A percentile compares a stretch with the other conserved stretches of the same genome.
Evolutionary conservation across 352 stramenopile species (phyloP).

Genomic region (Peronospora destructor): DNA sequence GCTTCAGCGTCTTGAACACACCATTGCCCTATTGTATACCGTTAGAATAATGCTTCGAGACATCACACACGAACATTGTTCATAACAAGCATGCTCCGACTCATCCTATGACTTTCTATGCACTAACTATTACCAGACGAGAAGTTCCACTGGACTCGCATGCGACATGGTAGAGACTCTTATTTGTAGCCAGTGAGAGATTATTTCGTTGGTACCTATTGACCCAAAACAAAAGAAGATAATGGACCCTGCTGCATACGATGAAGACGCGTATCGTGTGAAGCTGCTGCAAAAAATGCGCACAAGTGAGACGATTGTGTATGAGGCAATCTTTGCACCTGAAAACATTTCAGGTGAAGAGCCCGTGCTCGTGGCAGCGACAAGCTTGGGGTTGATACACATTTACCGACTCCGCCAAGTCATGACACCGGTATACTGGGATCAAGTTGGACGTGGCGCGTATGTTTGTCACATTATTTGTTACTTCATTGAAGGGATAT

Average conservation of each 20-base stretch:
- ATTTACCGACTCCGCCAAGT: conserved; percentile 44
- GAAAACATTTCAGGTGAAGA: conserved; percentile 21
- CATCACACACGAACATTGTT: too few relatives aligned
- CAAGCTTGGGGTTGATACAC: conserved; percentile 54
- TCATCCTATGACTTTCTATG: too few relatives aligned
- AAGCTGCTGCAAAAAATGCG: conserved; percentile 51
- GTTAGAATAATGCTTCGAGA: too few relatives aligned
- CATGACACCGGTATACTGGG: conserved; percentile 45
- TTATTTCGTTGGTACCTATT: background rate
- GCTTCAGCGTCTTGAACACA: too few relatives aligned
- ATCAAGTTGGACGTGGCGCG: conserved; percentile 33
- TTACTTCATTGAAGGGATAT: background rate
- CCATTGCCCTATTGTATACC: too few relatives aligned
- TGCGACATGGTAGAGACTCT: too few relatives aligned
- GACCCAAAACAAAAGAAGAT: background rate
- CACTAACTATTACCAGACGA: too few relatives aligned
- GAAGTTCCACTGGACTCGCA: too few relatives aligned
- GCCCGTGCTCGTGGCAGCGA: conserved; percentile 51
- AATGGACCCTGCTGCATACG: conserved; percentile 55
- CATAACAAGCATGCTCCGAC: too few relatives aligned
- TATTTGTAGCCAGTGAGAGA: background rate
- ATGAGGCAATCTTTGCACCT: conserved; percentile 49
- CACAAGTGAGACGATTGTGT: conserved; percentile 43
- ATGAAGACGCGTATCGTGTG: conserved; percentile 45
- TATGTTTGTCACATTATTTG: conserved; percentile 9